Evolutionary conservation across 805 yeast genomes (phyloP), one percentile per base, ranked within the genome.

Genomic region (Saccharomycopsis amapae): DNA sequence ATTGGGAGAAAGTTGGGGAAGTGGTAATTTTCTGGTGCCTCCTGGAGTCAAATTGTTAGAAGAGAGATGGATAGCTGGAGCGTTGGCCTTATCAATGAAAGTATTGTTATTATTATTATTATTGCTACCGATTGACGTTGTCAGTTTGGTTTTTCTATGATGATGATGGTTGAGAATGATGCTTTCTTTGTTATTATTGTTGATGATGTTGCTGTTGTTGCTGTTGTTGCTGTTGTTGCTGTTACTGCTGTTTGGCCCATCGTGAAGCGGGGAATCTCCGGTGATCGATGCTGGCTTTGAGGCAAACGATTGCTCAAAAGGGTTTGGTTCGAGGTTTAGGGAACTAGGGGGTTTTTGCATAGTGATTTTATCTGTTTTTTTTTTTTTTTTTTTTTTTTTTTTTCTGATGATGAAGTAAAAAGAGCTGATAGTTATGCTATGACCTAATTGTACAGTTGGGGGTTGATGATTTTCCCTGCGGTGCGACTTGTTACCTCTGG

Each of bases 291-390:
- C 39, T 9, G 48, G 48, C 26, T 47, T 33, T 42, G 35, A 37
- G 36, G 53, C 42, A 28, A 37, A 40, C 10, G 54, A 42, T 20
- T 45, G 39, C 36, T 45, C 38, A 25, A 28, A 36, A 12, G 55
- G 43, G 22, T 42, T 47, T 7, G 93, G 96, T 62, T 93, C 98
- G 48, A 88, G 68, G 50, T 82, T 90, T 56, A 86, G 76, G 34
- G 85, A 52, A 3, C 59, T 52, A 26, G n/a, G n/a, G n/a, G n/a
- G n/a, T n/a, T n/a, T n/a, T n/a, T n/a, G n/a, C n/a, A n/a, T n/a
- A n/a, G n/a, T n/a, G n/a, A n/a, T n/a, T n/a, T n/a, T n/a, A n/a
- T n/a, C n/a, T n/a, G n/a, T n/a, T n/a, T n/a, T n/a, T n/a, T n/a
- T n/a, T n/a, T n/a, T n/a, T n/a, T n/a, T n/a, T n/a, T n/a, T n/a